Percentiles rank a stretch among this genome's conserved stretches.
Conservation (phyloP, 1,139 yeast genomes). For the Schwanniomyces etchellsii region DNA sequence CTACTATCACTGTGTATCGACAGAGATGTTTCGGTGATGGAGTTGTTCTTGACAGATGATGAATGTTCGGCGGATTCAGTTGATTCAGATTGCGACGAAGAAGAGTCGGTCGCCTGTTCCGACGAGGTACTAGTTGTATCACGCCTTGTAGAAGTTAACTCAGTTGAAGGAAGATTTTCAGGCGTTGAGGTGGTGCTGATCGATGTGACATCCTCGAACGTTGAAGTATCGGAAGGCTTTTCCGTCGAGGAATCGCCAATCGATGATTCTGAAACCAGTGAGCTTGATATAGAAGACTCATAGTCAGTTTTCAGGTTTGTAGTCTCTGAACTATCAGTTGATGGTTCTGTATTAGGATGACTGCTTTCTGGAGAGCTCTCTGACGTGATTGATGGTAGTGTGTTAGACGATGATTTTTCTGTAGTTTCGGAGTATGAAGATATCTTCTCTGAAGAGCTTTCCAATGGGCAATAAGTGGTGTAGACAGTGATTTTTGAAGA, state of each 20-base stretch:
- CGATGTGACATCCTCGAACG: not conserved
- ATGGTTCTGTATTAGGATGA: not conserved
- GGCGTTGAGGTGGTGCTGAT: not conserved
- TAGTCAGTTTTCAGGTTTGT: too few relatives aligned
- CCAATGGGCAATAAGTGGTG: constrained; percentile 21
- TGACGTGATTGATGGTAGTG: not conserved
- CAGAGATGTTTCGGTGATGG: too few relatives aligned
- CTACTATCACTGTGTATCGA: too few relatives aligned
- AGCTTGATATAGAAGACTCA: too few relatives aligned
- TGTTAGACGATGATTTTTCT: constrained; percentile 1
- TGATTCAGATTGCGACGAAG: too few relatives aligned
- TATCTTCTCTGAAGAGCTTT: constrained; percentile 2
- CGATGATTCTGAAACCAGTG: not conserved
- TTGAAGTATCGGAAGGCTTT: too few relatives aligned
- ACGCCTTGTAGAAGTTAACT: too few relatives aligned
- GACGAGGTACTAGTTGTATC: constrained; percentile 1
- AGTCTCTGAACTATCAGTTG: not conserved
- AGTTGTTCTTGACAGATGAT: too few relatives aligned
- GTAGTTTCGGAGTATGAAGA: constrained; percentile 1
- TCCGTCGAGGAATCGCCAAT: too few relatives aligned
- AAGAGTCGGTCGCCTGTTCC: too few relatives aligned
- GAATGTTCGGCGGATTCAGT: too few relatives aligned
- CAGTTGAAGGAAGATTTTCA: too few relatives aligned
- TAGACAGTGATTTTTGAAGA: constrained; percentile 13
- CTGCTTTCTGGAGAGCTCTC: not conserved